These are phyloP conservation scores for Monosporascus sp. DNA, from an alignment of 2,329 filamentous ascomycete species.

Conservation along the genomic window DNA sequence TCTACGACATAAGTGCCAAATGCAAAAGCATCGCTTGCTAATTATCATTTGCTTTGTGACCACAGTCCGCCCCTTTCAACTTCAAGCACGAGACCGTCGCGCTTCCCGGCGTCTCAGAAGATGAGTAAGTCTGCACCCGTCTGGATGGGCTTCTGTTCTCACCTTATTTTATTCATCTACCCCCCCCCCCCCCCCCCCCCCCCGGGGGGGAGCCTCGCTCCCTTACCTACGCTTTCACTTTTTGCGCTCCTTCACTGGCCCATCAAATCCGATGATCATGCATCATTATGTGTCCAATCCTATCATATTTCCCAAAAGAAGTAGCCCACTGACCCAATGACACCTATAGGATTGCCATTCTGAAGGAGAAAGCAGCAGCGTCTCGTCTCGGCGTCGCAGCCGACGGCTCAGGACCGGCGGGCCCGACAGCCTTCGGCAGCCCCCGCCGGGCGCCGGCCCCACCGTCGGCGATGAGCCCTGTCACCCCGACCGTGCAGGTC, in stretches of 20 bases:
- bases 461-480: conserved; percentile 11
- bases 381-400: conserved; percentile 43
- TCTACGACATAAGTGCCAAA: not conserved
- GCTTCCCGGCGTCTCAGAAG: conserved; percentile 52
- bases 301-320: not conserved
- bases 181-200: too few species aligned
- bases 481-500: conserved; percentile 13
- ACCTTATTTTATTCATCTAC: not conserved
- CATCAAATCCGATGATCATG: not conserved
- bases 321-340: conserved; percentile 1
- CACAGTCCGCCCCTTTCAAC: conserved; percentile 55
- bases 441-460: conserved; percentile 22
- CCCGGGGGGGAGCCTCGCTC: conserved; percentile 2
- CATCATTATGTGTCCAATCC: not conserved
- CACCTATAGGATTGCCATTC: conserved; percentile 38
- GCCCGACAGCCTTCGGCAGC: conserved; percentile 13
- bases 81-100: conserved; percentile 49
- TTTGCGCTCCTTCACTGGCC: not conserved
- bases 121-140: conserved; percentile 46
- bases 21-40: conserved; percentile 11
- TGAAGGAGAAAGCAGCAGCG: conserved; percentile 49
- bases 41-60: conserved; percentile 7
- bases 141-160: not conserved
- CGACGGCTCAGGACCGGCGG: conserved; percentile 2
- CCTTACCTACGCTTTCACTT: not conserved